Conservation (phyloP, 1,284 basidiomycete species). For the Austroboletus novae-zelandiae region DNA sequence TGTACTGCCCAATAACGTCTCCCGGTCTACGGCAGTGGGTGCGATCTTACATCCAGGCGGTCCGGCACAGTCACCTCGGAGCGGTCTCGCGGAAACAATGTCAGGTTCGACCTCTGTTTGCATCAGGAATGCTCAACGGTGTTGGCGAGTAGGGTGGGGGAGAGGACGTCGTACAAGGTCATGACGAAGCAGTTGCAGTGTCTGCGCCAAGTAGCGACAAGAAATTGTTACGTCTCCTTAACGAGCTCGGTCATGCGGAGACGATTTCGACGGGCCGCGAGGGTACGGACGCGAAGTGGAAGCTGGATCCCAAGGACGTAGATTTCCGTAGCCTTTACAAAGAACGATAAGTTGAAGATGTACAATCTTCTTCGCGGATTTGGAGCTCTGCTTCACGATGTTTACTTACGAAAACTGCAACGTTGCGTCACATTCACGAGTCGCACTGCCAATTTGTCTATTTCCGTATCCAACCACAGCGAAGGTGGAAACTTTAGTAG, state of each 20-base stretch:
- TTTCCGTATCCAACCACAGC: too few relatives aligned
- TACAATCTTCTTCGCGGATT: conserved; percentile 74
- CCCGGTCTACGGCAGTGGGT: conserved; percentile 75
- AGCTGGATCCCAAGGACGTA: too few relatives aligned
- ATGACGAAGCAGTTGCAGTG: background rate
- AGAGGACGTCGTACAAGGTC: too few relatives aligned
- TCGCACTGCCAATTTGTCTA: too few relatives aligned
- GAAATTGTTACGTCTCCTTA: conserved; percentile 63
- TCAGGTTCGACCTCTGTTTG: background rate
- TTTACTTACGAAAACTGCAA: too few relatives aligned
- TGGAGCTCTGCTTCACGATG: too few relatives aligned
- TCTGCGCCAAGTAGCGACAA: conserved; percentile 8
- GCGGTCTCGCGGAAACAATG: conserved; percentile 12
- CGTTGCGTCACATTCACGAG: too few relatives aligned
- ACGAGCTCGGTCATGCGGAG: too few relatives aligned
- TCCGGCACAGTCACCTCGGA: conserved; percentile 51
- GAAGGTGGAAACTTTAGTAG: too few relatives aligned
- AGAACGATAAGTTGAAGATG: conserved; percentile 76
- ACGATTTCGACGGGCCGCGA: too few relatives aligned
- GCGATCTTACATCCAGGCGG: conserved; percentile 74
- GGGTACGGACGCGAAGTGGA: conserved; percentile 69
- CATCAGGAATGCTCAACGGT: too few relatives aligned
- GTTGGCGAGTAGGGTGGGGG: too few relatives aligned
- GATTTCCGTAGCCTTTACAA: conserved; percentile 85
- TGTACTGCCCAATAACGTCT: conserved; percentile 81